Conservation (phyloP, 2,329 filamentous ascomycete species). For the Phaeoacremonium minimum region DNA sequence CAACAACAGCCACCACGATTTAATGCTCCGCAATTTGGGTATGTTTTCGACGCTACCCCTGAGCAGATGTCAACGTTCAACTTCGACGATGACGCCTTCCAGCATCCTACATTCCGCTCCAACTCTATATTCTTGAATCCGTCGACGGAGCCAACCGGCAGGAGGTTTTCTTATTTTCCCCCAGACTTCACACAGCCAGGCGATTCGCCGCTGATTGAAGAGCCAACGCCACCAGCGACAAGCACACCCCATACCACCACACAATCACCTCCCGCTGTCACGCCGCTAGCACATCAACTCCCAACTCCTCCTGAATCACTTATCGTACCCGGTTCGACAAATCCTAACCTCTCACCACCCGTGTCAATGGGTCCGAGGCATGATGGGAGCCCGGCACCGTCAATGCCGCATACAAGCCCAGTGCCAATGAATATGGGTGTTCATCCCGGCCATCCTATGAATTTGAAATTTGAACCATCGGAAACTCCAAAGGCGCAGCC, state of each 20-base stretch:
- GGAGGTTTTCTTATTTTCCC: constrained; percentile 61
- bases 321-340: constrained; percentile 18
- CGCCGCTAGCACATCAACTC: constrained; percentile 15
- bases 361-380: constrained; percentile 13
- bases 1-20: background rate
- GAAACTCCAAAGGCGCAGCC: constrained; percentile 9
- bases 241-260: constrained; percentile 11
- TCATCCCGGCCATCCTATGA: constrained; percentile 7
- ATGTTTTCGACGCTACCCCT: constrained; percentile 52
- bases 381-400: constrained; percentile 27
- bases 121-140: constrained; percentile 64
- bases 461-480: constrained; percentile 16
- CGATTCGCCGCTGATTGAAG: constrained; percentile 27
- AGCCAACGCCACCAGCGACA: constrained; percentile 26
- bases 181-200: constrained; percentile 42
- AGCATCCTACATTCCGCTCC: constrained; percentile 56
- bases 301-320: constrained; percentile 42
- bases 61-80: constrained; percentile 46
- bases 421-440: constrained; percentile 9
- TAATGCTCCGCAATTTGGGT: constrained; percentile 49
- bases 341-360: constrained; percentile 31
- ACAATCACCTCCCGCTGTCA: constrained; percentile 10
- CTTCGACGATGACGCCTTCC: constrained; percentile 35
- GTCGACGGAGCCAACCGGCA: constrained; percentile 47
- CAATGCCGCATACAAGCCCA: constrained; percentile 20